These are phyloP conservation scores for Pulveroboletus ravenelii DNA, from an alignment of 768 basidiomycete genomes.

Conservation along the genomic window DNA sequence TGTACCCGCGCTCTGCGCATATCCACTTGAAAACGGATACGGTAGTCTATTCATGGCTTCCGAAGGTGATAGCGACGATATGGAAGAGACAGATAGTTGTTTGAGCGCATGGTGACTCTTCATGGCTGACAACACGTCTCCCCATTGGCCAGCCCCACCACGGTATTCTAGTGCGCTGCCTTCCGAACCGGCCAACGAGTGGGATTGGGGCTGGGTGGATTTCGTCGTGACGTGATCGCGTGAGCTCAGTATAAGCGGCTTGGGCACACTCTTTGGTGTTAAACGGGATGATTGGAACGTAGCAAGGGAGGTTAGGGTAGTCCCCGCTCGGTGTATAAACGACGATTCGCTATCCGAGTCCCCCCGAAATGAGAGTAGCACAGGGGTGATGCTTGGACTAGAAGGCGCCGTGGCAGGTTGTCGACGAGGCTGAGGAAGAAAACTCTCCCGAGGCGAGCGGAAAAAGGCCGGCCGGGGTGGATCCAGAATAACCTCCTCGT, in stretches of 20 bases:
- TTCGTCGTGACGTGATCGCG: conserved; percentile 37
- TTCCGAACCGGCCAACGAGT: conserved; percentile 31
- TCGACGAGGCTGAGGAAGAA: conserved; percentile 37
- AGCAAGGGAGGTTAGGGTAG: conserved; percentile 41
- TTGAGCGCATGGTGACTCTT: conserved; percentile 35
- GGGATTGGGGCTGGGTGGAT: conserved; percentile 17
- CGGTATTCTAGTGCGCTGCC: conserved; percentile 33
- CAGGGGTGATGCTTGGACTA: conserved; percentile 25
- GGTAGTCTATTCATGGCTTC: conserved; percentile 37
- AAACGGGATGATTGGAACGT: conserved; percentile 33
- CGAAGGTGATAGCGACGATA: conserved; percentile 59
- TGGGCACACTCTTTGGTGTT: conserved; percentile 51
- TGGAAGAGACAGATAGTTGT: conserved; percentile 58
- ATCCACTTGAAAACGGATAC: conserved; percentile 17
- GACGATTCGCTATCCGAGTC: conserved; percentile 23
- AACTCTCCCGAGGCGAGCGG: conserved; percentile 53
- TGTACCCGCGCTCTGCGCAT: conserved; percentile 15
- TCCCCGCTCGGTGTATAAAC: conserved; percentile 35
- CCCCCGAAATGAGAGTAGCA: conserved; percentile 5
- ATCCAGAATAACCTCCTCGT: conserved; percentile 36
- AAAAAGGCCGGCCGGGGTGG: conserved; percentile 58
- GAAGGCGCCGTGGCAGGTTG: conserved; percentile 26
- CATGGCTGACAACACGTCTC: conserved; percentile 39
- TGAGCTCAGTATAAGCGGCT: conserved; percentile 62
- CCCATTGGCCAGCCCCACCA: conserved; percentile 38